Evolutionary conservation across 2,329 filamentous ascomycete species (phyloP).

Genomic region (Epichloe brachyelytri): DNA sequence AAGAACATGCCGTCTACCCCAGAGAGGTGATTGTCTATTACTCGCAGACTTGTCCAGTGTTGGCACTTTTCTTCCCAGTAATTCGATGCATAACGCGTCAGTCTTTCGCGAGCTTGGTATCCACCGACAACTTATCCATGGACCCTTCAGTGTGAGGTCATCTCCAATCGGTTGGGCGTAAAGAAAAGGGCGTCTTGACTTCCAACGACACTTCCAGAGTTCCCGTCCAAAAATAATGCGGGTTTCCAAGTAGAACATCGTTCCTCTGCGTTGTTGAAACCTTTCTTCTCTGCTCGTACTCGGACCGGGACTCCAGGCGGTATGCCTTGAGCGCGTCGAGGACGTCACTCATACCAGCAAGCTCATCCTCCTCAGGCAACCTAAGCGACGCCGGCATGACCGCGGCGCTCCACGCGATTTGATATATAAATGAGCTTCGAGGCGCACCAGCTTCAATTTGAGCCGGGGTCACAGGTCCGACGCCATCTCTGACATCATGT

Average conservation of each 20-base stretch:
- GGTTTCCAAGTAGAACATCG: conserved; percentile 9
- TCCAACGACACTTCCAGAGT: conserved; percentile 21
- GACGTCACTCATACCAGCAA: conserved; percentile 31
- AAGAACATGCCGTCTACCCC: not conserved
- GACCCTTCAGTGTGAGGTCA: not conserved
- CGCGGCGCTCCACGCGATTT: conserved; percentile 39
- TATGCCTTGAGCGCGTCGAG: conserved; percentile 27
- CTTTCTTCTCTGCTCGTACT: conserved; percentile 11
- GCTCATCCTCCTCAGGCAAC: conserved; percentile 16
- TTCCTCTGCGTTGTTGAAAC: conserved; percentile 5
- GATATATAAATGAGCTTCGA: conserved; percentile 30
- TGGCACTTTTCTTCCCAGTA: not conserved
- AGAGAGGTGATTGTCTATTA: not conserved
- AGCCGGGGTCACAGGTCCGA: conserved; percentile 34
- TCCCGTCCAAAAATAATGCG: conserved; percentile 28
- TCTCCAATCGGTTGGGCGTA: not conserved
- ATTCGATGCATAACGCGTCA: too few species aligned
- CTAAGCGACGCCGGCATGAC: conserved; percentile 22
- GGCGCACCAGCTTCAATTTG: conserved; percentile 40
- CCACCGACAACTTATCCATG: too few species aligned
- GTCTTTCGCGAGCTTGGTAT: too few species aligned
- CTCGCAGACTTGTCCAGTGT: not conserved
- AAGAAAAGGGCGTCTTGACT: not conserved
- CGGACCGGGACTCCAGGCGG: conserved; percentile 20
- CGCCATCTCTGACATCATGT: conserved; percentile 19